Conservation (phyloP, 2,329 filamentous ascomycete species). For the Dactylella cylindrospora region DNA sequence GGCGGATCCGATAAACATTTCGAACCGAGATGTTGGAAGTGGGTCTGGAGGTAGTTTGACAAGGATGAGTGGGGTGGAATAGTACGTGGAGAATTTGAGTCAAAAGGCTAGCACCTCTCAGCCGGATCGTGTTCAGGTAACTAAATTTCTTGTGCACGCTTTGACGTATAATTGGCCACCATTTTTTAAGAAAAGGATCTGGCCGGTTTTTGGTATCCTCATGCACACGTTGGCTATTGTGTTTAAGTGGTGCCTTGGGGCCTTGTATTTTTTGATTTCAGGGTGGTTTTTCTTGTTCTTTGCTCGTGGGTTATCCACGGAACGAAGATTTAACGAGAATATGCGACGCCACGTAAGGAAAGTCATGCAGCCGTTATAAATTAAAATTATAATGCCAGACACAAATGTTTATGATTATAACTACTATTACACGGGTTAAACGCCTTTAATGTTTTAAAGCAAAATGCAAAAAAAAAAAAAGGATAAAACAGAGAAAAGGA, state of each 20-base stretch:
- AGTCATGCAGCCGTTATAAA: constrained; percentile 38
- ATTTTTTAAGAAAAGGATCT: constrained; percentile 19
- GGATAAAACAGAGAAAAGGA: constrained; percentile 24
- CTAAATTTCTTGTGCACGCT: constrained; percentile 17
- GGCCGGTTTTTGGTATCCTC: constrained; percentile 21
- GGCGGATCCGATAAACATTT: constrained; percentile 41
- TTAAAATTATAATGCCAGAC: constrained; percentile 44
- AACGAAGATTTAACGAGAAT: neutral
- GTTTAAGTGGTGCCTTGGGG: no score
- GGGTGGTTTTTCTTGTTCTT: constrained; percentile 18
- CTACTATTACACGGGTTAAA: constrained; percentile 43
- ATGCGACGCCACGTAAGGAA: no score
- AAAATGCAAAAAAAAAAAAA: neutral
- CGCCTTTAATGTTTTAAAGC: constrained; percentile 40
- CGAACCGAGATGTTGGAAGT: constrained; percentile 44
- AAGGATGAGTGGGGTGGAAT: constrained; percentile 23
- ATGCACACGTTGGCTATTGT: no score
- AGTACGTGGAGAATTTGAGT: constrained; percentile 12
- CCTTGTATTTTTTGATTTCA: no score
- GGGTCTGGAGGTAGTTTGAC: constrained; percentile 24
- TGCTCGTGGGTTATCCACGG: neutral
- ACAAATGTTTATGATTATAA: constrained; percentile 36
- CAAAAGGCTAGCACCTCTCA: constrained; percentile 28
- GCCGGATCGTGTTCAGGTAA: constrained; percentile 14
- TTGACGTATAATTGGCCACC: constrained; percentile 19